A percentile compares a stretch with the other conserved stretches of the same genome.
phyloP scores from a whole-genome alignment of 495 filamentous ascomycete genomes.

The Aspergillus nidulans region DNA sequence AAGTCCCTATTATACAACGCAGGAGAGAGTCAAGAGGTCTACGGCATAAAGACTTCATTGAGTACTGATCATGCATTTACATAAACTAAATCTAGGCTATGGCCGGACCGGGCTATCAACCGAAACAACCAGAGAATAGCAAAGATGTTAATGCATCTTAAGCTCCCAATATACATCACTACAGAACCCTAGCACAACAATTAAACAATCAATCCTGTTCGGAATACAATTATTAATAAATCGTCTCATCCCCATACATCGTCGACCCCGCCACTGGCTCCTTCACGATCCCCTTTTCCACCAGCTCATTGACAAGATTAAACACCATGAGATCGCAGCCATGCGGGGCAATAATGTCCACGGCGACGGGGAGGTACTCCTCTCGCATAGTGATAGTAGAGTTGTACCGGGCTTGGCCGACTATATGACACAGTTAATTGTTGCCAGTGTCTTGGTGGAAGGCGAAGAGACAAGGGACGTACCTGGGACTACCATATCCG shows the following conservation, averaged over 20 bases:
- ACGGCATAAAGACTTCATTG: no score
- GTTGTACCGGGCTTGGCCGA: conserved; percentile 7
- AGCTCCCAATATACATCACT: no score
- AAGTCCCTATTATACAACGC: no score
- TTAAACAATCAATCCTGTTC: no score
- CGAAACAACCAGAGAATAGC: no score
- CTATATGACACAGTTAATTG: background rate
- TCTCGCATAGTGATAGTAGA: conserved; percentile 4
- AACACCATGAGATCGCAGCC: conserved; percentile 14
- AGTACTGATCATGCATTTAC: no score
- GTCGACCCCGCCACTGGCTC: background rate
- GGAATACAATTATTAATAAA: no score
- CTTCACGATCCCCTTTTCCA: background rate
- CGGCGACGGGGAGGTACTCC: conserved; percentile 8
- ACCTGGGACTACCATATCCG: conserved; percentile 11
- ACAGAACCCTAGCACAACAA: no score
- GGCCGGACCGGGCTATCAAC: no score
- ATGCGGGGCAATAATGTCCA: conserved; percentile 11
- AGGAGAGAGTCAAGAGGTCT: no score
- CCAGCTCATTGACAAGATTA: conserved; percentile 10
- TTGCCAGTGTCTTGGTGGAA: background rate
- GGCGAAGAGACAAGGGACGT: background rate
- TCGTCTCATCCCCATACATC: conserved; percentile 4
- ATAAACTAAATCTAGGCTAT: no score
- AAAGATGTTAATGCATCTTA: no score